phyloP scores from a whole-genome alignment of 2,329 filamentous ascomycete species.

The Beauveria sp. region DNA sequence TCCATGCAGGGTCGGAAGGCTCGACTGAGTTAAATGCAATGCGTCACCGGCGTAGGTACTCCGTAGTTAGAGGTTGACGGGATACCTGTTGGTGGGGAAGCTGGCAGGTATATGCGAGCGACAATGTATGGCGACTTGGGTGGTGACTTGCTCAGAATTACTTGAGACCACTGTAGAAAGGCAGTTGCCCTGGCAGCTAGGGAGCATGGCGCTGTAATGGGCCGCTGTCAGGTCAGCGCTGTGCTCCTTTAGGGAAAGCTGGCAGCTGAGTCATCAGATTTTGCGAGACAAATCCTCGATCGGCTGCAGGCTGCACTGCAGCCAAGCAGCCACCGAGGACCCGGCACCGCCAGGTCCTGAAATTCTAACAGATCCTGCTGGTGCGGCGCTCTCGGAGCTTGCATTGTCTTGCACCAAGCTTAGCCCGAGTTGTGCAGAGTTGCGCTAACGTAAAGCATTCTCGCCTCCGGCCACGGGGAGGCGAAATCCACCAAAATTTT shows the following conservation, averaged over 20 bases:
- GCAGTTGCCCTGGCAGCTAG: no score
- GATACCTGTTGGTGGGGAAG: neutral
- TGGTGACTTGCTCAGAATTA: no score
- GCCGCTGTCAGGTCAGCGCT: neutral
- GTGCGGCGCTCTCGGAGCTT: constrained; percentile 8
- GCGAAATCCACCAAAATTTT: constrained; percentile 11
- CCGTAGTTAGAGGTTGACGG: neutral
- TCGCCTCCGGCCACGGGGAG: constrained; percentile 11
- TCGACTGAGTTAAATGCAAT: neutral
- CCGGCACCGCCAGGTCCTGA: neutral
- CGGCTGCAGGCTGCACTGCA: neutral
- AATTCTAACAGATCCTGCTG: neutral
- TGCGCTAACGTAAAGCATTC: constrained; percentile 8
- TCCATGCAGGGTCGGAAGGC: neutral
- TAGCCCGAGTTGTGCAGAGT: neutral
- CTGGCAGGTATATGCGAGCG: no score
- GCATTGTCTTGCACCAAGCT: neutral
- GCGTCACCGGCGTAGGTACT: constrained; percentile 1
- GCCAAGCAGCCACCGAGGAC: neutral
- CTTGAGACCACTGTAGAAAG: neutral
- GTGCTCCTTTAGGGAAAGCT: neutral
- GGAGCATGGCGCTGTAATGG: neutral
- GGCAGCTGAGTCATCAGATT: neutral
- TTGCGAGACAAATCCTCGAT: neutral
- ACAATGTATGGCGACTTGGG: no score